These are phyloP conservation scores for Coemansia umbellata DNA, from an alignment of 192 early-diverging fungal genomes.

Conservation along the genomic window DNA sequence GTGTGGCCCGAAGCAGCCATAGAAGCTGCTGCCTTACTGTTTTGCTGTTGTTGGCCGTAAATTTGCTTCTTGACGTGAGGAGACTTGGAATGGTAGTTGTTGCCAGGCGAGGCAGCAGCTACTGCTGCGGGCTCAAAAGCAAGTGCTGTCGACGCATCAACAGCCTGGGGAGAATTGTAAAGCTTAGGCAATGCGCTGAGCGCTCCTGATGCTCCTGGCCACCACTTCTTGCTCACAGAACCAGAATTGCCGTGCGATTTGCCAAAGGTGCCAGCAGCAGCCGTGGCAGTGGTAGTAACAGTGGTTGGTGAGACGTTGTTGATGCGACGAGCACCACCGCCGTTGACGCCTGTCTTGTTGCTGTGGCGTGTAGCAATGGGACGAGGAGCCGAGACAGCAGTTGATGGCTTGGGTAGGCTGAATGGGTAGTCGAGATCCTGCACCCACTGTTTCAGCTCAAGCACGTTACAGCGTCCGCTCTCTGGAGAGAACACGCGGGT, in stretches of 20 bases:
- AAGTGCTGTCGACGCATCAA: conserved; percentile 17
- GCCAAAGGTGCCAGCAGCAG: conserved; percentile 10
- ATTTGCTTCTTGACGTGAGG: not conserved
- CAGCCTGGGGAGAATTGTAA: conserved; percentile 11
- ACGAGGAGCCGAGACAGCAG: not conserved
- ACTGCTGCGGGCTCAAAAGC: conserved; percentile 18
- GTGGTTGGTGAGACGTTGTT: conserved; percentile 4
- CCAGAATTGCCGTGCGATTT: conserved; percentile 8
- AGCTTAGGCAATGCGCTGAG: conserved; percentile 8
- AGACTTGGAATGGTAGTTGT: not conserved
- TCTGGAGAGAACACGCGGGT: conserved; percentile 60
- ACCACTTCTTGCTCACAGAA: conserved; percentile 39
- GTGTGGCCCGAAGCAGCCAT: no score
- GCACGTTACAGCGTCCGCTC: conserved; percentile 52
- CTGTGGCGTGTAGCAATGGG: conserved; percentile 18
- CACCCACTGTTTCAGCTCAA: conserved; percentile 54
- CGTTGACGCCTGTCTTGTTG: conserved; percentile 14
- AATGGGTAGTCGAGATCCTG: conserved; percentile 43
- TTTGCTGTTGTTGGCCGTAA: conserved; percentile 7
- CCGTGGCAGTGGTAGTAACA: not conserved
- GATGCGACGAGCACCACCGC: conserved; percentile 7
- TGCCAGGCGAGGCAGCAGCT: not conserved
- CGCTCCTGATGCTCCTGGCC: conserved; percentile 2
- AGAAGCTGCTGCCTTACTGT: not conserved
- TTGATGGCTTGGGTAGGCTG: conserved; percentile 12